Base-by-base conservation (phyloP, 2,329 filamentous ascomycete species). In the Elsinoe ampelina region DNA sequence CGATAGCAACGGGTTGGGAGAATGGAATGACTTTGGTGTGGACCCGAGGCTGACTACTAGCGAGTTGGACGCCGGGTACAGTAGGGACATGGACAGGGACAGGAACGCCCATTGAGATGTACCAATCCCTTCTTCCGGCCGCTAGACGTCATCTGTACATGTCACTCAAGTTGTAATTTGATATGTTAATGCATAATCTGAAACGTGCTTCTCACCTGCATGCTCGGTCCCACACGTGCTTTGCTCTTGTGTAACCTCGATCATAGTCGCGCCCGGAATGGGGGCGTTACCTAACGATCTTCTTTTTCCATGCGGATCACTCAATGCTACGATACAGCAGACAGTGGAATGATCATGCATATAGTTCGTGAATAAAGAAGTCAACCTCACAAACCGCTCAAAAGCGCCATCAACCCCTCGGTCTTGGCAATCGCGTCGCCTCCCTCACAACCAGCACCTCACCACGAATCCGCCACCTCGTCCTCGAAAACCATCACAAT, bases 401-500 rank as follows among this genome's bases (percentile, higher is more conserved):
- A 42, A 38, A 47, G 34, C 30, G 56, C 56, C 57, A 39, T 57
- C 45, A 45, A 50, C 51, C 32, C 51, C 42, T 34, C 35, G 26
- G 48, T 38, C 48, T 52, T 43, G 54, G 17, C 51, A 56, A 54
- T 39, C 57, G 57, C 57, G 54, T 48, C 54, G 47, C 41, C 30
- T 19, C 35, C 15, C 34, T 15, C 34, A 17, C 41, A n/a, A 13
- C 12, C 20, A 45, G 2, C 17, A 12, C 8, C 41, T 22, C 20
- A 22, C 17, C 2, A 12, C 17, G 13, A 12, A 20, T 26, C 41
- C n/a, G 12, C 19, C 3, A 17, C 2, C 12, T 32, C 13, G 19
- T 8, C 7, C 22, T 26, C 15, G 5, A 50, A 54, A 30, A 34
- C 36, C 34, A 34, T 32, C 51, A 54, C 35, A 35, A 95, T 95